Evolutionary conservation across 140 eudicot species (phyloP).

Genomic region (Anethum foeniculum): DNA sequence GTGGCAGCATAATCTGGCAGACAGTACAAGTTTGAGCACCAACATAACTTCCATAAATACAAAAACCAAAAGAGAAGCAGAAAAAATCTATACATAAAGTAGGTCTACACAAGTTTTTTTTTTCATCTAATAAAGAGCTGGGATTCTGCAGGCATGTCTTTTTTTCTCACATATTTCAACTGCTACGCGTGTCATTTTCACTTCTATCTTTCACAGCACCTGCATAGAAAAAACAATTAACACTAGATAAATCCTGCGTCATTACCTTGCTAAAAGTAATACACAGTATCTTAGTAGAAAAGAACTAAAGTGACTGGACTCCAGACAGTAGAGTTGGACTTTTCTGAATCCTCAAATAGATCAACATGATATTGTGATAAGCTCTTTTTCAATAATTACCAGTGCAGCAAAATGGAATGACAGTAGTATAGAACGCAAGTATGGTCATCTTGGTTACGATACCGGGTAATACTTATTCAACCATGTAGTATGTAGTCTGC

Average conservation of each 20-base stretch:
- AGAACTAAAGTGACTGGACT: not conserved
- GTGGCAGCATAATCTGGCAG: not conserved
- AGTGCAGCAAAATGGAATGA: not conserved
- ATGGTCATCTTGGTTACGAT: not conserved
- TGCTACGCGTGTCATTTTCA: not conserved
- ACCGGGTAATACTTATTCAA: not conserved
- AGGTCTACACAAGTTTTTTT: not conserved
- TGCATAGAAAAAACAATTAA: not conserved
- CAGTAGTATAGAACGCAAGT: not conserved
- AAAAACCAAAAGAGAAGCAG: not conserved
- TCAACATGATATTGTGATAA: not conserved
- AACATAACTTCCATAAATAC: not conserved
- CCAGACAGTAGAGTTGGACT: not conserved
- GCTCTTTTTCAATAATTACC: not conserved
- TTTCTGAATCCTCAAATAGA: too few relatives aligned
- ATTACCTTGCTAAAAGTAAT: not conserved
- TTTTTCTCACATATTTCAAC: not conserved
- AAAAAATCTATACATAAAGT: not conserved
- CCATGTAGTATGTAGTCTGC: not conserved
- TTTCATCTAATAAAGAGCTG: not conserved
- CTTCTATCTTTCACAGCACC: not conserved
- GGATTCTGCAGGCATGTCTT: not conserved
- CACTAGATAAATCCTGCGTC: not conserved
- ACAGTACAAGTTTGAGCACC: not conserved
- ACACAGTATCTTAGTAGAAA: too few relatives aligned